Evolutionary conservation across 2,329 filamentous ascomycete genomes (phyloP).

Genomic region (Colletotrichum incanum): DNA sequence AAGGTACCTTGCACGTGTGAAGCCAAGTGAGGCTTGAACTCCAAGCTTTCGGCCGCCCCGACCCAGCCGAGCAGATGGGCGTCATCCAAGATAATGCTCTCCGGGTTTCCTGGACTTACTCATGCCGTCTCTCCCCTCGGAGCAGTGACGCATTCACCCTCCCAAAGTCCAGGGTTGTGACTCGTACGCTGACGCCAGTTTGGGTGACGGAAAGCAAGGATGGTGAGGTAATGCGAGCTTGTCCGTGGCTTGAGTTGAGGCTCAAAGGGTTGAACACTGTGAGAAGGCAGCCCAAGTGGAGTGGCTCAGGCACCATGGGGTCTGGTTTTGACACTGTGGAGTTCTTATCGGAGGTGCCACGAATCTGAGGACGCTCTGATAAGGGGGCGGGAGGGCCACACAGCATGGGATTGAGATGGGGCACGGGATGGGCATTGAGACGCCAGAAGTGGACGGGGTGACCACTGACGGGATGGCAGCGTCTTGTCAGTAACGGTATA

Average conservation of each 20-base stretch:
- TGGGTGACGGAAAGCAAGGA: conserved; percentile 13
- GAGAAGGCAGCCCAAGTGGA: neutral
- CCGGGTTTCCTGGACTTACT: neutral
- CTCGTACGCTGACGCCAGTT: conserved; percentile 14
- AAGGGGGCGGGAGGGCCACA: neutral
- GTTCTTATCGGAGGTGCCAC: neutral
- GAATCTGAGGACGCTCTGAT: neutral
- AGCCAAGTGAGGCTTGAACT: neutral
- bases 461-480: conserved; percentile 6
- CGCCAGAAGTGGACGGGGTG: neutral
- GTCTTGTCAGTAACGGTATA: neutral
- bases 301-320: neutral
- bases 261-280: neutral
- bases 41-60: neutral
- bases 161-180: conserved; percentile 7
- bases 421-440: neutral
- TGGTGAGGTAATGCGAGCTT: conserved; percentile 6
- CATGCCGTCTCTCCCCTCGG: neutral
- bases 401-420: neutral
- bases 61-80: neutral
- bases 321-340: neutral
- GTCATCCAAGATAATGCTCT: neutral
- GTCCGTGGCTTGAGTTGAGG: conserved; percentile 3
- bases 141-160: conserved; percentile 19
- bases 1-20: neutral